Evolutionary conservation across 2,329 filamentous ascomycete species (phyloP).

Genomic region (Cryoendolithus antarcticus): DNA sequence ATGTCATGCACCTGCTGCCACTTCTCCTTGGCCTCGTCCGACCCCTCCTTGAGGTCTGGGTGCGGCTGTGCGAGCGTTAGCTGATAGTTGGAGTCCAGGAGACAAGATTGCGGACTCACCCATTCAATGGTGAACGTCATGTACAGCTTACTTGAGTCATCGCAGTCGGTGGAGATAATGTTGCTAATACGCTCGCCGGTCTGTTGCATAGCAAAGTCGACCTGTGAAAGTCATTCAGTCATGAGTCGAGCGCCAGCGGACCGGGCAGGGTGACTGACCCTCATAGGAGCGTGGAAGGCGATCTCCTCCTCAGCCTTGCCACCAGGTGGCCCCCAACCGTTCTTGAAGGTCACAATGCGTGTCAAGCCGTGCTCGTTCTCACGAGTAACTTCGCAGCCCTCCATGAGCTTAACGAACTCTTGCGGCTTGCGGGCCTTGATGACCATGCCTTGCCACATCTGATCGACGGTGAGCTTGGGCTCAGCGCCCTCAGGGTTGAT

Average conservation of each 20-base stretch:
- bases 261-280: background rate
- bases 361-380: background rate
- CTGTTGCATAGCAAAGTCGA: slow-evolving; percentile 1
- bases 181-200: background rate
- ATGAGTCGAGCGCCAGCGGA: background rate
- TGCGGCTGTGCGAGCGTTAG: background rate
- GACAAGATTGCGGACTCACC: background rate
- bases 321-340: background rate
- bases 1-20: background rate
- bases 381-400: background rate
- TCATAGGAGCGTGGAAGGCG: background rate
- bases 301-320: slow-evolving; percentile 1
- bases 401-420: slow-evolving; percentile 1
- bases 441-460: background rate
- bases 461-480: background rate
- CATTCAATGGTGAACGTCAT: slow-evolving; percentile 1
- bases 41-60: background rate
- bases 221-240: background rate
- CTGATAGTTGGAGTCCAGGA: no score
- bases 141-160: background rate
- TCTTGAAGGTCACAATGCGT: background rate
- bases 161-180: background rate
- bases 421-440: slow-evolving; percentile 1
- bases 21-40: background rate
- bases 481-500: background rate